phyloP scores from a whole-genome alignment of 2,329 filamentous ascomycete species.

The Cordyceps tenuipes region DNA sequence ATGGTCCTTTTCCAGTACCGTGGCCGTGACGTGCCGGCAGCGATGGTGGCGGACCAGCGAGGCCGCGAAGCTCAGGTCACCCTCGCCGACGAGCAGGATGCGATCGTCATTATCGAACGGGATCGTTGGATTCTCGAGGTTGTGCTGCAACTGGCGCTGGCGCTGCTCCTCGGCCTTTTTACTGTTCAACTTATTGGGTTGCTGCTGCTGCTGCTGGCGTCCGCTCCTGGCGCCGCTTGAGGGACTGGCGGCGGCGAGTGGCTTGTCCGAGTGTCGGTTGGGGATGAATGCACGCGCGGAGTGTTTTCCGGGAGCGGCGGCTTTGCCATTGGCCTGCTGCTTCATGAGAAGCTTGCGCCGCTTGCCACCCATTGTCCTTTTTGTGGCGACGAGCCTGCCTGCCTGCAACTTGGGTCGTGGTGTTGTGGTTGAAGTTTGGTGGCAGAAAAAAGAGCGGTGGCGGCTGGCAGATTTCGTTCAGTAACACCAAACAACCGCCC shows the following conservation, averaged over 20 bases:
- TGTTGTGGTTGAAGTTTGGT: background rate
- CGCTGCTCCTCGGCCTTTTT: slow-evolving; percentile 14
- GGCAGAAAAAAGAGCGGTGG: slow-evolving; percentile 4
- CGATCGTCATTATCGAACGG: slow-evolving; percentile 59
- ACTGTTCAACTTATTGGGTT: background rate
- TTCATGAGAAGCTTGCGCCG: slow-evolving; percentile 5
- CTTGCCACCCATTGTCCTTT: slow-evolving; percentile 1
- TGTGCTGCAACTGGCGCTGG: slow-evolving; percentile 17
- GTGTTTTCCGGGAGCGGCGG: too few relatives aligned
- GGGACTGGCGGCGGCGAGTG: background rate
- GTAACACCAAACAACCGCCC: background rate
- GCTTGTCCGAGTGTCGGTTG: slow-evolving; percentile 10
- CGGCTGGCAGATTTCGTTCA: background rate
- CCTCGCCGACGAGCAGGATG: slow-evolving; percentile 72
- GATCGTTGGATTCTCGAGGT: slow-evolving; percentile 41
- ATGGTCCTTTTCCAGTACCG: slow-evolving; percentile 52
- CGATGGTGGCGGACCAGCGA: slow-evolving; percentile 58
- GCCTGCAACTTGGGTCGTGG: background rate
- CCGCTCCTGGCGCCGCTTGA: background rate
- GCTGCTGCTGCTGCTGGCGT: background rate
- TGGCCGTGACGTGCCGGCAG: slow-evolving; percentile 60
- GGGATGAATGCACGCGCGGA: slow-evolving; percentile 2
- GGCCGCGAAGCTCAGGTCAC: slow-evolving; percentile 69
- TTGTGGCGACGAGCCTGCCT: background rate
- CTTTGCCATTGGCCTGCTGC: background rate